Percentiles rank a stretch among this genome's conserved stretches.
phyloP scores from a whole-genome alignment of 306 rosid species.

The Cicer arietinum region DNA sequence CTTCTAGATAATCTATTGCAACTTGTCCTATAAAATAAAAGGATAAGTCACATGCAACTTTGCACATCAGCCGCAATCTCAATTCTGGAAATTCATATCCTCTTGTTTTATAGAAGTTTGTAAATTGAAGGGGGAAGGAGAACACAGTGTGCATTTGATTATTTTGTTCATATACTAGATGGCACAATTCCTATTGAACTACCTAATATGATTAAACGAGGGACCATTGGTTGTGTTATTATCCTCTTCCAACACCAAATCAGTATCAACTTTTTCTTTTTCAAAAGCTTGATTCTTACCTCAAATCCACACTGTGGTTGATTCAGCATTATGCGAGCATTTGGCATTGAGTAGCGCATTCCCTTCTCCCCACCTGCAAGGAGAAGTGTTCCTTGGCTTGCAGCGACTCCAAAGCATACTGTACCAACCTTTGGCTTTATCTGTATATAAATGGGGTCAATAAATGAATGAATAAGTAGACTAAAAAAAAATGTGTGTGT shows the following conservation, averaged over 20 bases:
- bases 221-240: background rate
- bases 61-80: slow-evolving; percentile 14
- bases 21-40: slow-evolving; percentile 5
- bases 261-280: slow-evolving; percentile 21
- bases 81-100: slow-evolving; percentile 13
- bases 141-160: slow-evolving; percentile 5
- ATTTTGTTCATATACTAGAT: slow-evolving; percentile 7
- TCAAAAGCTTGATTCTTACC: slow-evolving; percentile 57
- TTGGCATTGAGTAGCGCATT: slow-evolving; percentile 98
- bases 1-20: slow-evolving; percentile 22
- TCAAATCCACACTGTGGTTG: slow-evolving; percentile 98
- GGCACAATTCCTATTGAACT: background rate
- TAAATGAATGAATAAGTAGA: slow-evolving; percentile 24
- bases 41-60: background rate
- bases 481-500: background rate
- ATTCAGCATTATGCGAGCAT: slow-evolving; percentile 93
- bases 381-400: slow-evolving; percentile 96
- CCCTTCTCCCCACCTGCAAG: slow-evolving; percentile 99
- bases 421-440: slow-evolving; percentile 98
- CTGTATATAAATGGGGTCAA: slow-evolving; percentile 54
- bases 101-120: slow-evolving; percentile 12
- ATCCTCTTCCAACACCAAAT: slow-evolving; percentile 7
- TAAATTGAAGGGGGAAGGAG: background rate
- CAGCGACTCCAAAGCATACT: slow-evolving; percentile 92
- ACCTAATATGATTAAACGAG: slow-evolving; percentile 3